Conservation (phyloP, 805 yeast species). For the Saturnispora sanitii region DNA sequence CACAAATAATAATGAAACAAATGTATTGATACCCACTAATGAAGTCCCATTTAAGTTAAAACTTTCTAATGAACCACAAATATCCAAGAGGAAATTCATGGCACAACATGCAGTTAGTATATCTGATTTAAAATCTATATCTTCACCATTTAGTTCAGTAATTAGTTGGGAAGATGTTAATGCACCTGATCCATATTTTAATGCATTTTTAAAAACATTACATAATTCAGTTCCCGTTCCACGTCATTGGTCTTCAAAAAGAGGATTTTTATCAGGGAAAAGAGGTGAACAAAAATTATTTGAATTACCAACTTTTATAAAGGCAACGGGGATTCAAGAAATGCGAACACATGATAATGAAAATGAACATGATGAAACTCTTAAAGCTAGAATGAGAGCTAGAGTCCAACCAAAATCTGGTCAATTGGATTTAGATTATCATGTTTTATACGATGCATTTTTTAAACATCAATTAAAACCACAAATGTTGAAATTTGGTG, state of each 20-base stretch:
- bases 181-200: slow-evolving; percentile 65
- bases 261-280: slow-evolving; percentile 61
- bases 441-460: slow-evolving; percentile 74
- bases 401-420: slow-evolving; percentile 88
- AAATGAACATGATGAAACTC: slow-evolving; percentile 39
- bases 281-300: slow-evolving; percentile 67
- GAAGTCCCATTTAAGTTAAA: not conserved
- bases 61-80: not conserved
- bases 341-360: slow-evolving; percentile 56
- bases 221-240: slow-evolving; percentile 74
- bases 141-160: slow-evolving; percentile 47
- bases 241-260: slow-evolving; percentile 69
- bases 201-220: slow-evolving; percentile 51
- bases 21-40: not conserved
- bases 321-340: slow-evolving; percentile 75
- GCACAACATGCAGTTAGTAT: slow-evolving; percentile 50
- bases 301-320: slow-evolving; percentile 66
- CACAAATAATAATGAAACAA: not conserved
- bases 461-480: slow-evolving; percentile 77
- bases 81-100: slow-evolving; percentile 43
- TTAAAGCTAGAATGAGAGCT: slow-evolving; percentile 70
- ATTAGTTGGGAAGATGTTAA: slow-evolving; percentile 86
- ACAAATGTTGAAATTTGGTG: slow-evolving; percentile 57
- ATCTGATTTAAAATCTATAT: slow-evolving; percentile 52
- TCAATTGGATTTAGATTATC: slow-evolving; percentile 75